phyloP scores from a whole-genome alignment of 2,329 filamentous ascomycete species.

The Metarhizium anisopliae region DNA sequence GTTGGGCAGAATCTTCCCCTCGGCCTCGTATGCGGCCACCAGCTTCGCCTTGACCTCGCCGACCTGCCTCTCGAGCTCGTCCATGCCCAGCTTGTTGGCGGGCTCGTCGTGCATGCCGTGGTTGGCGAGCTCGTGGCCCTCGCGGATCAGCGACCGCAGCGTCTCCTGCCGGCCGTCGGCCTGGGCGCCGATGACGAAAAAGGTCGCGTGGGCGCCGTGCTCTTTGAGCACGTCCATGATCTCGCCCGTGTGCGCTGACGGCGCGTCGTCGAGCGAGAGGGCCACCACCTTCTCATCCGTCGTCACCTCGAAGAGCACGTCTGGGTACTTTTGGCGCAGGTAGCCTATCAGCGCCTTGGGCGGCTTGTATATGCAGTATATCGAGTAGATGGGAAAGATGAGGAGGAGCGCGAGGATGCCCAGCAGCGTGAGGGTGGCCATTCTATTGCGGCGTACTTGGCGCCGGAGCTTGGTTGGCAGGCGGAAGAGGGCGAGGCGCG shows the following conservation, averaged over 20 bases:
- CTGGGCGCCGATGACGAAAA: conserved; percentile 82
- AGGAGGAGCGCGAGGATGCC: conserved; percentile 25
- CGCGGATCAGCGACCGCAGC: conserved; percentile 48
- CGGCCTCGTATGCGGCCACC: conserved; percentile 43
- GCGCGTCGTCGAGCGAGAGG: conserved; percentile 81
- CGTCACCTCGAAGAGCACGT: conserved; percentile 66
- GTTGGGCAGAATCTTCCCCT: conserved; percentile 34
- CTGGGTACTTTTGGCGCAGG: conserved; percentile 63
- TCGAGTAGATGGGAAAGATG: conserved; percentile 28
- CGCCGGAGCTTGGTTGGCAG: conserved; percentile 48
- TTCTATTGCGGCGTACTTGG: conserved; percentile 48
- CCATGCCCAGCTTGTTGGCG: conserved; percentile 49
- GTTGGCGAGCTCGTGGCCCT: conserved; percentile 69
- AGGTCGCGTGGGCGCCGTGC: conserved; percentile 66
- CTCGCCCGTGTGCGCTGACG: conserved; percentile 60
- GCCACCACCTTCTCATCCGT: conserved; percentile 59
- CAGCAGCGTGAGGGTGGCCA: conserved; percentile 43
- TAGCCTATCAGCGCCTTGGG: conserved; percentile 61
- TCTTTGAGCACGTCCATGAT: conserved; percentile 60
- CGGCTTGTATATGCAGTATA: conserved; percentile 75
- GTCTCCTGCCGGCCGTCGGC: conserved; percentile 46
- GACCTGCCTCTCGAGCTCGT: conserved; percentile 55
- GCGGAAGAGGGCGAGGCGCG: conserved; percentile 39
- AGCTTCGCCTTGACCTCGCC: conserved; percentile 53
- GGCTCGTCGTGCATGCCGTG: conserved; percentile 87